Base-by-base conservation (phyloP, 2,329 filamentous ascomycete genomes). In the Aspergillus sp. region DNA sequence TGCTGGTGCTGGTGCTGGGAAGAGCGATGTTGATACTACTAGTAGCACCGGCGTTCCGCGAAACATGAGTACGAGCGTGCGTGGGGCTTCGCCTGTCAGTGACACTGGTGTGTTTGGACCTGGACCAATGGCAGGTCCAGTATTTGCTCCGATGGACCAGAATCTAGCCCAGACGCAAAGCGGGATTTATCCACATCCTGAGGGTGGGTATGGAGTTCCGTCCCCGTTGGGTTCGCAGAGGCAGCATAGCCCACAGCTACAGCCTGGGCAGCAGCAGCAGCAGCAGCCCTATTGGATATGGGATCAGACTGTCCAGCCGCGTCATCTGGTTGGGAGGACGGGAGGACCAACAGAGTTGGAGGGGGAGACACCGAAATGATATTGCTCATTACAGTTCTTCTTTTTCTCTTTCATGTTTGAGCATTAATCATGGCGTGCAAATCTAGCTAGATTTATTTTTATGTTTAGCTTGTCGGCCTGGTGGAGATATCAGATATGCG, bases 251-350 rank as follows among this genome's bases (percentile, higher is more conserved):
- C 27, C 27, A 31, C 27, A 11, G 9, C 27, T 31, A 31, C 52
- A 24, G 49, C 17, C 37, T 17, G 27, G 31, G n/a, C 51, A 27
- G 19, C 19, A 45, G 27, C 40, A 47, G 24, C 52, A 55, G 24
- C 52, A 49, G 15, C 37, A 44, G 37, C 53, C 54, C 15, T 46
- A 56, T 31, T 56, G 54, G 54, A 56, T 51, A 35, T 49, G 43
- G 55, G 55, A 44, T 39, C 55, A 48, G 23, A 52, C 35, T 35
- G 15, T 44, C 21, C 48, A 41, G 35, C 48, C 55, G 17, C 12
- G 21, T 37, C 53, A 49, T 12, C n/a, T n/a, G 24, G 27, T 17
- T 17, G 43, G 33, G 11, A 12, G 49, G 21, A 24, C 12, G 12
- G 33, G 23, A 9, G 35, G 23, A 3, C 55, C 55, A 6, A 52